Conservation (phyloP, 163 green algal genomes). For the Smithsoniella earleae region DNA sequence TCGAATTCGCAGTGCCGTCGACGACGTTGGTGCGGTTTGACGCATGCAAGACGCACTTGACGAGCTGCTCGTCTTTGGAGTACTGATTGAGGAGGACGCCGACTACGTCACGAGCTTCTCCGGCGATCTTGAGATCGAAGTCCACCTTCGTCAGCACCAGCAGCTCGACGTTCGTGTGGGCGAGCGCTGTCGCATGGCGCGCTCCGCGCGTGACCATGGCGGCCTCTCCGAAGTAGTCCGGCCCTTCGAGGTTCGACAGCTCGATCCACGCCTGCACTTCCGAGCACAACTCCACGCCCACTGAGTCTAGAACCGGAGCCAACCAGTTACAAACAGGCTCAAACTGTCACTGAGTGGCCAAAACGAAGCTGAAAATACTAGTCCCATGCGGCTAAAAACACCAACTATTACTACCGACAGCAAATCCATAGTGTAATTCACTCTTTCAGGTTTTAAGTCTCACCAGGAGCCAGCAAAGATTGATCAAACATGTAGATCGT, state of each 20-base stretch:
- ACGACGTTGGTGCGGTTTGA: no score
- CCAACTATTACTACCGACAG: no score
- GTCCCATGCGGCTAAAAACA: no score
- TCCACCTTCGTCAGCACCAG: constrained; percentile 26
- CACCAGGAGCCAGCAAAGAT: no score
- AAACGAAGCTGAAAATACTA: no score
- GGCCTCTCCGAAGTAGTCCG: constrained; percentile 22
- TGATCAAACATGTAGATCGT: no score
- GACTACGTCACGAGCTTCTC: background rate
- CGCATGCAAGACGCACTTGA: background rate
- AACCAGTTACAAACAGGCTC: no score
- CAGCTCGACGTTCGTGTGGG: background rate
- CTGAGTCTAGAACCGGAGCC: no score
- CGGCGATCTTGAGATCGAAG: constrained; percentile 22
- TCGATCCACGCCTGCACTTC: constrained; percentile 20
- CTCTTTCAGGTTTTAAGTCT: no score
- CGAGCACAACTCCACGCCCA: background rate
- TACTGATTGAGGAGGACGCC: constrained; percentile 17
- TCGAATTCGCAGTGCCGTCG: no score
- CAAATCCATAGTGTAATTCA: no score
- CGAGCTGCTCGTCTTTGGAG: background rate
- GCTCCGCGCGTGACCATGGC: background rate
- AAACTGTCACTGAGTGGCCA: no score
- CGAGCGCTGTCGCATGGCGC: background rate
- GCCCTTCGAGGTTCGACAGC: constrained; percentile 9